A percentile compares a stretch with the other conserved stretches of the same genome.
These are phyloP conservation scores for Lentinula detonsa DNA, from an alignment of 768 basidiomycete genomes.

Conservation along the genomic window DNA sequence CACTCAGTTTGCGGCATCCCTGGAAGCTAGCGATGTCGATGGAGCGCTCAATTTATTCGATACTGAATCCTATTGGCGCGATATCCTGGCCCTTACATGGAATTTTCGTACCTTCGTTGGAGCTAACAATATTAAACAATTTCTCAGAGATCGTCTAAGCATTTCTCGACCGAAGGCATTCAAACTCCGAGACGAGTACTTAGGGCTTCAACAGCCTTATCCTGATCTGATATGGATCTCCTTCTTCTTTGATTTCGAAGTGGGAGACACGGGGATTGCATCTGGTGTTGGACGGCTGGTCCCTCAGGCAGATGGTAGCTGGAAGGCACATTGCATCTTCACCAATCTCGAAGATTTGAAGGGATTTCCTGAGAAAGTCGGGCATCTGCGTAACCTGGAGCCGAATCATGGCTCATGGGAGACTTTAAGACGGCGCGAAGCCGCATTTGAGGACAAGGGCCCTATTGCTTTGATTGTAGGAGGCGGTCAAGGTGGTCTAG, in stretches of 20 bases:
- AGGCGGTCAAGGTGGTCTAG: constrained; percentile 51
- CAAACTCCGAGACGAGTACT: constrained; percentile 17
- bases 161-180: constrained; percentile 14
- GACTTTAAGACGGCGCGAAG: constrained; percentile 29
- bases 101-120: constrained; percentile 44
- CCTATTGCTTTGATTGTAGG: constrained; percentile 56
- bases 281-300: constrained; percentile 52
- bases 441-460: constrained; percentile 37
- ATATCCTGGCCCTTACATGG: constrained; percentile 47
- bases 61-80: constrained; percentile 41
- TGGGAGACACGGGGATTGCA: constrained; percentile 37
- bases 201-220: constrained; percentile 32
- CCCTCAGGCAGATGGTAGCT: constrained; percentile 33
- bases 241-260: constrained; percentile 51
- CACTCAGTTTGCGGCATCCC: constrained; percentile 11
- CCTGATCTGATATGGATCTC: constrained; percentile 55
- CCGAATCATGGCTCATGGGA: constrained; percentile 47
- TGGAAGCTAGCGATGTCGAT: constrained; percentile 12
- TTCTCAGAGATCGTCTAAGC: constrained; percentile 32
- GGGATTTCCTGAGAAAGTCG: constrained; percentile 34
- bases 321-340: constrained; percentile 51
- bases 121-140: constrained; percentile 23
- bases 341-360: constrained; percentile 47
- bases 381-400: constrained; percentile 28
- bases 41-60: constrained; percentile 20